Percentiles rank a stretch among this genome's conserved stretches.
These are phyloP conservation scores for Yamadazyma sp. DNA, from an alignment of 1,139 yeast genomes.

Conservation along the genomic window DNA sequence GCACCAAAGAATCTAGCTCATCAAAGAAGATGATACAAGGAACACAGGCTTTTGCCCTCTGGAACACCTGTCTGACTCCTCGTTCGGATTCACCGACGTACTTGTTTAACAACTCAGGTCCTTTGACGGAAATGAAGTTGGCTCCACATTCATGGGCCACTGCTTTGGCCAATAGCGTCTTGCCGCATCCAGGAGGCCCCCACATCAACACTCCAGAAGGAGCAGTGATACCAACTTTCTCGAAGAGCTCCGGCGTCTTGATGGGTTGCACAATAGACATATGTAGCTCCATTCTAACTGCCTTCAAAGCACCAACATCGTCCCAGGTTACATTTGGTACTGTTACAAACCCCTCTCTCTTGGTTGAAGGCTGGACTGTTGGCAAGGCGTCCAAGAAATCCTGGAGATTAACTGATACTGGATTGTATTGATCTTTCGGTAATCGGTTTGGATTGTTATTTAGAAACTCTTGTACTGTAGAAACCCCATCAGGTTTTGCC, in stretches of 20 bases:
- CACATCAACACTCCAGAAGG: slow-evolving; percentile 96
- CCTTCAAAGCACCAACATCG: slow-evolving; percentile 84
- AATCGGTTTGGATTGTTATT: slow-evolving; percentile 76
- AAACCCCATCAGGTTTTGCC: too few relatives aligned
- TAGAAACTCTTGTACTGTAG: slow-evolving; percentile 74
- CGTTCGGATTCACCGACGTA: slow-evolving; percentile 96
- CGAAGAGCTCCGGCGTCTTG: slow-evolving; percentile 84
- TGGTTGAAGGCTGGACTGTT: slow-evolving; percentile 94
- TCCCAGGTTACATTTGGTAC: slow-evolving; percentile 98
- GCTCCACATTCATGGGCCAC: slow-evolving; percentile 97
- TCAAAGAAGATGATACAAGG: slow-evolving; percentile 97
- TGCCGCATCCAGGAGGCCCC: slow-evolving; percentile 99
- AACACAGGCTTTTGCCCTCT: slow-evolving; percentile 88
- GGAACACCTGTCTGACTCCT: slow-evolving; percentile 92
- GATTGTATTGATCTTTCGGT: slow-evolving; percentile 68
- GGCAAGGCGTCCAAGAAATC: slow-evolving; percentile 89
- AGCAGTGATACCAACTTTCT: slow-evolving; percentile 89
- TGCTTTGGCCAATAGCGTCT: slow-evolving; percentile 91
- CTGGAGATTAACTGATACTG: slow-evolving; percentile 71
- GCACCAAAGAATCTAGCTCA: slow-evolving; percentile 94
- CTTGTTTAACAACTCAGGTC: slow-evolving; percentile 91
- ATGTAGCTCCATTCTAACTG: slow-evolving; percentile 83
- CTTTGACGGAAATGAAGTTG: slow-evolving; percentile 90
- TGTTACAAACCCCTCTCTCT: slow-evolving; percentile 97
- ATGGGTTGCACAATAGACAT: slow-evolving; percentile 98